Evolutionary conservation across 768 basidiomycete genomes (phyloP), one percentile per base, ranked within the genome.

Genomic region (Macrolepiota dolichaula): DNA sequence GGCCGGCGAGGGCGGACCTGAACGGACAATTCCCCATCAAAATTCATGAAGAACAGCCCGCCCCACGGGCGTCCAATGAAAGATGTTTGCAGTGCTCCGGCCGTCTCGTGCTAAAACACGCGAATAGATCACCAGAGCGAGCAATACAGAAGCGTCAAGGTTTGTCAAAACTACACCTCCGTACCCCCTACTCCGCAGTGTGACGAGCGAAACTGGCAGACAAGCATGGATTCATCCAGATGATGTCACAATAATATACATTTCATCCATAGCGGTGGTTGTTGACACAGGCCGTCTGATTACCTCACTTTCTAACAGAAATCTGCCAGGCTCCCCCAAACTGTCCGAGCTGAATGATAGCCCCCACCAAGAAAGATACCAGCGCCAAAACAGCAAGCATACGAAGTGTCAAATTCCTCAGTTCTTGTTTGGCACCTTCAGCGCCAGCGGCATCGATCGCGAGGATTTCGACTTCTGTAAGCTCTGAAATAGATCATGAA

Each of bases 391-490:
- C 2, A 11, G 10, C 19, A 53, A 53, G 15, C 15, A n/a, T 36
- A n/a, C 35, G 11, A 53, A 53, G 9, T 5, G n/a, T 11, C 3
- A 24, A n/a, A 1, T 36, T 36, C 36, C 10, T 24, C 50, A n/a
- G 5, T 22, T 13, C 7, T 15, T 53, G 59, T 50, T 51, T 63
- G 9, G 69, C 69, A 4, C 82, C 80, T 55, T 69, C 64, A 9
- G 77, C 81, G 5, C 87, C 86, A 0, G 86, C 86, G 3, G 71
- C 70, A 65, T 89, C 87, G 49, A 88, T 83, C 0, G 75, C 74
- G n/a, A 70, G 66, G 44, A 88, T 77, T 52, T 88, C 86, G 2
- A 79, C 74, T 19, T 67, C 64, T 2, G 83, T 79, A 40, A 88
- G 77, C 17, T 69, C 85, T 87, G 65, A 0, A 35, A 46, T 49